A percentile compares a stretch with the other conserved stretches of the same genome.
Conservation (phyloP, 2,329 filamentous ascomycete species). For the Xylaria sp. region DNA sequence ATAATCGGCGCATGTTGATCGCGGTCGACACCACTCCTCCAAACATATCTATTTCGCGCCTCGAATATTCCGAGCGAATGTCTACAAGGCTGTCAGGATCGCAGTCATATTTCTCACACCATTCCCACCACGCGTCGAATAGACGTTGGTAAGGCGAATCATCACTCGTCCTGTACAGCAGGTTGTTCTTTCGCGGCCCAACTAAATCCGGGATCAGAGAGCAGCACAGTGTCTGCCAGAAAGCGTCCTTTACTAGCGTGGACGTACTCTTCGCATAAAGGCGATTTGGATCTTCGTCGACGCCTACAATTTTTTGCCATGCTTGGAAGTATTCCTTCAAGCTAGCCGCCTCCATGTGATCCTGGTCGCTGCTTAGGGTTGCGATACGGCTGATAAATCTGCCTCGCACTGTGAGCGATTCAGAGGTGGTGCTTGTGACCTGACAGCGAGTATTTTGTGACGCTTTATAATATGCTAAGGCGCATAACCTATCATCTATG, state of each 20-base stretch:
- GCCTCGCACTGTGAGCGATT: background rate
- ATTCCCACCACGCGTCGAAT: constrained; percentile 6
- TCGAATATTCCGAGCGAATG: background rate
- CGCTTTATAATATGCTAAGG: background rate
- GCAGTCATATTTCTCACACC: background rate
- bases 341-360: background rate
- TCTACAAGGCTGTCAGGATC: constrained; percentile 1
- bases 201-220: background rate
- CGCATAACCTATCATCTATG: background rate
- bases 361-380: background rate
- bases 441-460: background rate
- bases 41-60: background rate
- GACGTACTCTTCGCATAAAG: background rate
- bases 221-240: constrained; percentile 6
- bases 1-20: constrained; percentile 1
- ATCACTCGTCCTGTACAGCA: background rate
- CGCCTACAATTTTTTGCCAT: background rate
- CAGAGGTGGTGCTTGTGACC: background rate
- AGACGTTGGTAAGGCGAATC: background rate
- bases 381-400: background rate
- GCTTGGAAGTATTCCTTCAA: background rate
- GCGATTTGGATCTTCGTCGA: background rate
- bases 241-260: background rate
- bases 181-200: background rate
- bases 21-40: background rate